phyloP scores from a whole-genome alignment of 2,329 filamentous ascomycete species.

The Claviceps sp. region DNA sequence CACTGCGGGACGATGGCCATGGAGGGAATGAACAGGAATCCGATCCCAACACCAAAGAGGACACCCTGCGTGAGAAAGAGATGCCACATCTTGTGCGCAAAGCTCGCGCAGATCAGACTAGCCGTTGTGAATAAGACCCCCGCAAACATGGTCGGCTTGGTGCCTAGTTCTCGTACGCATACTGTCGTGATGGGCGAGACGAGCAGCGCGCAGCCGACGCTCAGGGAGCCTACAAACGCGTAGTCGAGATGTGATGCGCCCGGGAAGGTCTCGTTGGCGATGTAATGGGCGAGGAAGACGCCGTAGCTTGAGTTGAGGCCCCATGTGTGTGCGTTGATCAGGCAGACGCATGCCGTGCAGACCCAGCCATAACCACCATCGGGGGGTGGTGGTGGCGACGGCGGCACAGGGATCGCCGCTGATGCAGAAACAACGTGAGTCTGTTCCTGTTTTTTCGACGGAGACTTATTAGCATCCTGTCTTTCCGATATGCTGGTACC shows the following conservation, averaged over 20 bases:
- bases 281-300: slow-evolving; percentile 44
- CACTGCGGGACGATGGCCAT: slow-evolving; percentile 60
- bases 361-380: slow-evolving; percentile 47
- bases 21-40: slow-evolving; percentile 57
- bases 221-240: slow-evolving; percentile 54
- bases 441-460: background rate
- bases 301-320: slow-evolving; percentile 45
- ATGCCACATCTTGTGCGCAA: slow-evolving; percentile 57
- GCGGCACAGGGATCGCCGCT: slow-evolving; percentile 2
- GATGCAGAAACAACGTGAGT: background rate
- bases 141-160: slow-evolving; percentile 46
- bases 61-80: slow-evolving; percentile 63
- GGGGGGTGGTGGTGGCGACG: slow-evolving; percentile 26
- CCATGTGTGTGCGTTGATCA: slow-evolving; percentile 61
- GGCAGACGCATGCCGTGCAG: slow-evolving; percentile 22
- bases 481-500: background rate
- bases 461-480: background rate
- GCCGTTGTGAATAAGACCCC: slow-evolving; percentile 51
- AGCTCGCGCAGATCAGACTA: slow-evolving; percentile 57
- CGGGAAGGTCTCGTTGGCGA: slow-evolving; percentile 45
- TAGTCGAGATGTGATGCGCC: slow-evolving; percentile 52
- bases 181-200: slow-evolving; percentile 55
- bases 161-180: slow-evolving; percentile 47
- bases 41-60: slow-evolving; percentile 66
- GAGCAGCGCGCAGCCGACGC: slow-evolving; percentile 38